Evolutionary conservation across 768 basidiomycete genomes (phyloP).

Genomic region (Suillus occidentalis): DNA sequence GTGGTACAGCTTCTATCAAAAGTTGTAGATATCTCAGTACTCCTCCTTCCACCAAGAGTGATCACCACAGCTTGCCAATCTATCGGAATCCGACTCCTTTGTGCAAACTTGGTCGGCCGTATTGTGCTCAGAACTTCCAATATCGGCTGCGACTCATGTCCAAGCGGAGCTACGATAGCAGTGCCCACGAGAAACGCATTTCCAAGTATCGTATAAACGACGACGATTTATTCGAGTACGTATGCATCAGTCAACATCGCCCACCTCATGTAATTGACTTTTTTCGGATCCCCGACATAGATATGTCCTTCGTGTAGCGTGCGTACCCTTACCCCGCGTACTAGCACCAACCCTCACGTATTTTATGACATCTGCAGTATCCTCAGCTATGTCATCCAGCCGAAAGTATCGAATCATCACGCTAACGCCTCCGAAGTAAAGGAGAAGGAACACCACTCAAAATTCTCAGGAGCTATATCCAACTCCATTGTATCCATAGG

Average conservation of each 20-base stretch:
- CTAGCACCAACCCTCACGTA: constrained; percentile 9
- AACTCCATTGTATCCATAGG: constrained; percentile 58
- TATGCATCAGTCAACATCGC: constrained; percentile 17
- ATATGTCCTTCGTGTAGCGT: constrained; percentile 85
- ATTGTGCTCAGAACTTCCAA: background rate
- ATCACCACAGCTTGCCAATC: background rate
- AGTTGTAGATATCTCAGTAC: background rate
- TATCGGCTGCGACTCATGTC: constrained; percentile 37
- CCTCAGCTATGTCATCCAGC: constrained; percentile 68
- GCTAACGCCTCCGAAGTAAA: constrained; percentile 40
- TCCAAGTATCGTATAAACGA: constrained; percentile 79
- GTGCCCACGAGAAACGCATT: constrained; percentile 67
- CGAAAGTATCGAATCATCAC: constrained; percentile 43
- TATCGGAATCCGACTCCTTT: background rate
- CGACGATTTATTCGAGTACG: constrained; percentile 85
- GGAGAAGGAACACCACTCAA: constrained; percentile 66
- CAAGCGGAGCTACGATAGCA: constrained; percentile 73
- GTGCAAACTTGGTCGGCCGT: background rate
- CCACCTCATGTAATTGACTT: constrained; percentile 9
- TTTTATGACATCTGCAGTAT: constrained; percentile 44
- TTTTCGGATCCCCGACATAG: constrained; percentile 37
- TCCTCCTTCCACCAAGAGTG: background rate
- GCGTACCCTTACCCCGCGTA: constrained; percentile 34
- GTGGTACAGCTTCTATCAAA: constrained; percentile 4
- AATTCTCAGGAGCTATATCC: constrained; percentile 63